Base-by-base conservation (phyloP, 2,329 filamentous ascomycete genomes). In the Paecilomyces variotii region DNA sequence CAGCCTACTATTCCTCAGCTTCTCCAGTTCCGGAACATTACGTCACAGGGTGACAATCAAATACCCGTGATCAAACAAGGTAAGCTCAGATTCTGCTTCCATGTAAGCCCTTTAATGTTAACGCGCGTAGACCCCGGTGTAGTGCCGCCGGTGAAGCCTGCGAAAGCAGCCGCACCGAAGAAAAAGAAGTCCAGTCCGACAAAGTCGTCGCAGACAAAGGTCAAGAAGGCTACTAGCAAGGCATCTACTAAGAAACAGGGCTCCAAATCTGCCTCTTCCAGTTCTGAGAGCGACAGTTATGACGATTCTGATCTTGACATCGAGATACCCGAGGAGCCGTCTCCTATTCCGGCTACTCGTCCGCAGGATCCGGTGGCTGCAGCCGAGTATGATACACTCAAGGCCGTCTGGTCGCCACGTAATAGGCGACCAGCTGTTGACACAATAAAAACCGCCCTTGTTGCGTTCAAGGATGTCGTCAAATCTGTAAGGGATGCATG, bases 401-500 rank as follows among this genome's bases (percentile, higher is more conserved):
- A 83, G 68, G 82, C 83, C 30, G 79, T 85, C 10, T 87, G 84
- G 84, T 80, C 77, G 54, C 79, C 81, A 53, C 79, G 79, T 60
- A 82, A 80, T 61, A 79, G 78, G 60, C 70, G 74, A 32, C 74
- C 80, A 24, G 73, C 75, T 57, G 73, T 77, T 14, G 79, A 81
- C 27, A 79, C 80, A 60, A 80, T 87, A 59, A 80, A 82, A 62
- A 74, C 72, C 61, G 81, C 80, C 52, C 74, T 87, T 62, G 77
- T 78, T 55, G 77, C 80, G 51, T 82, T 84, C 66, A 85, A 84
- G 75, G 82, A 86, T 54, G 74, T 86, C 52, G 74, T 86, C 60
- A 82, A 82, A 66, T 78, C 78, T 5, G 79, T 87, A 58, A 79
- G 84, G 59, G 84, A 87, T 68, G 76, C 80, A 39, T 87, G 84